Evolutionary conservation across 2,329 filamentous ascomycete species (phyloP).

Genomic region (Hymenoscyphus occultus): DNA sequence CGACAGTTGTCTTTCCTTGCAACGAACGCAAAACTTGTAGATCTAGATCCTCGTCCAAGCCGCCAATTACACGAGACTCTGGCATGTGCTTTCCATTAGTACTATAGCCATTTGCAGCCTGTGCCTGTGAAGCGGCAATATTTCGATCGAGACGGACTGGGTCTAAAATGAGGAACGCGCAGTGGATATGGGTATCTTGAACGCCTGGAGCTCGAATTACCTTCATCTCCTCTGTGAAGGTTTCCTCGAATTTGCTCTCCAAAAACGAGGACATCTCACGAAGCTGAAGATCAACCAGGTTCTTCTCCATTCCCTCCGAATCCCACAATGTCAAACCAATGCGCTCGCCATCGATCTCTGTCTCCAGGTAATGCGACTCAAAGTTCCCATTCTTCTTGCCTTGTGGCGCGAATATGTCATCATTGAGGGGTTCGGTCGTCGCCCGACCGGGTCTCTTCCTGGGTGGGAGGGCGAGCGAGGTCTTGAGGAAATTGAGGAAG

Average conservation of each 20-base stretch:
- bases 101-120: slow-evolving; percentile 47
- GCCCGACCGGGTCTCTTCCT: slow-evolving; percentile 60
- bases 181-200: slow-evolving; percentile 96
- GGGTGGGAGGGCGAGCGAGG: slow-evolving; percentile 75
- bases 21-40: slow-evolving; percentile 84
- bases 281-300: slow-evolving; percentile 89
- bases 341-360: slow-evolving; percentile 88
- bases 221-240: slow-evolving; percentile 96
- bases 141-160: slow-evolving; percentile 82
- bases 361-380: slow-evolving; percentile 85
- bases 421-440: slow-evolving; percentile 32
- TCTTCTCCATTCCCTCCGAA: slow-evolving; percentile 91
- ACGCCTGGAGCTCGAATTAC: slow-evolving; percentile 88
- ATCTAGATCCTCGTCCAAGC: slow-evolving; percentile 84
- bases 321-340: slow-evolving; percentile 95
- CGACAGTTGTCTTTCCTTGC: slow-evolving; percentile 90
- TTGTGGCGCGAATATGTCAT: slow-evolving; percentile 53
- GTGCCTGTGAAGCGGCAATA: slow-evolving; percentile 62
- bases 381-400: slow-evolving; percentile 58
- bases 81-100: slow-evolving; percentile 48
- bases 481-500: slow-evolving; percentile 93
- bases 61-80: slow-evolving; percentile 53
- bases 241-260: slow-evolving; percentile 98
- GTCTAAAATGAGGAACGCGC: slow-evolving; percentile 88
- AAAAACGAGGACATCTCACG: slow-evolving; percentile 88